phyloP scores from a whole-genome alignment of 1,139 yeast genomes.

The Pichia sp. region DNA sequence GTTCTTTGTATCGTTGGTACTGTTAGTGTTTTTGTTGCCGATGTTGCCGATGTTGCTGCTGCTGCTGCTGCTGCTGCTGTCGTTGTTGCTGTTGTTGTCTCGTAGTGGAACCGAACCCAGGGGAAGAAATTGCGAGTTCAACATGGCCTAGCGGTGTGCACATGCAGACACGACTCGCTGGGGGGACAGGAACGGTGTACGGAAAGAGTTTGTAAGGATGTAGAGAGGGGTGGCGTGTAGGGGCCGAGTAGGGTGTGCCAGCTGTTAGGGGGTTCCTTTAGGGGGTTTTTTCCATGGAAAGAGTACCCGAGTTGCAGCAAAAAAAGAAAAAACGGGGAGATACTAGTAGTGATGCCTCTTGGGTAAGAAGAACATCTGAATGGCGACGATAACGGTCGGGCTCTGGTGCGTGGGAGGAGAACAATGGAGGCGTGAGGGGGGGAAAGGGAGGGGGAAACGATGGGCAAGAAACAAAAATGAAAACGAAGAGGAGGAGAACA shows the following conservation, averaged over 20 bases:
- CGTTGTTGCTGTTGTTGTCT: background rate
- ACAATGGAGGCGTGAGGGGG: background rate
- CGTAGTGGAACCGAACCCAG: background rate
- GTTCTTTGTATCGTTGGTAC: background rate
- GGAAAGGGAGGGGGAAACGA: too few species aligned
- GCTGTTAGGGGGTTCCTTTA: too few species aligned
- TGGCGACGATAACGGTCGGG: background rate
- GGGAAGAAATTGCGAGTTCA: background rate
- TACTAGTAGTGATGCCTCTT: background rate
- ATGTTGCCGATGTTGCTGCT: background rate
- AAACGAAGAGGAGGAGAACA: too few species aligned
- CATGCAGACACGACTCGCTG: background rate
- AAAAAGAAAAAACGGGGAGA: background rate
- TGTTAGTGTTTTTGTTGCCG: background rate
- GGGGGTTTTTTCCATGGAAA: background rate
- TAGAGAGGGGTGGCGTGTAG: too few species aligned
- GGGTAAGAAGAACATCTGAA: background rate
- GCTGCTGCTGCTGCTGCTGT: background rate
- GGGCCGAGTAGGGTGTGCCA: too few species aligned
- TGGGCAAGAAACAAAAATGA: too few species aligned
- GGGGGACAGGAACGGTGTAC: too few species aligned
- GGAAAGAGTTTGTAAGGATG: too few species aligned
- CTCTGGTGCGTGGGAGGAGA: background rate
- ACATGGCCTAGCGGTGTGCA: background rate
- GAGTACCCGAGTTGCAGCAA: background rate